Conservation (phyloP, 2,329 filamentous ascomycete species). For the Aspergillus sojae region DNA sequence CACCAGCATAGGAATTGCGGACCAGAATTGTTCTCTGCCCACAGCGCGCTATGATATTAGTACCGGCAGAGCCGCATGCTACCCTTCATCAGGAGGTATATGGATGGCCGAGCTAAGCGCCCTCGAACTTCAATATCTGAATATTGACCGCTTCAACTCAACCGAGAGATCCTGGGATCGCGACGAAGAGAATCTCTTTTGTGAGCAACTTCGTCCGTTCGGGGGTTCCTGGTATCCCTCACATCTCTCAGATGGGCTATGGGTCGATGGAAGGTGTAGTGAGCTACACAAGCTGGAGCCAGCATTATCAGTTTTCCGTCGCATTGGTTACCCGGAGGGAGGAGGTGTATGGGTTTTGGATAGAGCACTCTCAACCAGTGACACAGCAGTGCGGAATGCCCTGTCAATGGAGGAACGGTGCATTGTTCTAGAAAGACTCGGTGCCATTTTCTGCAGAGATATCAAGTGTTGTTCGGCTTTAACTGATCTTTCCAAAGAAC, state of each 20-base stretch:
- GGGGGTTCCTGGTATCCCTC: slow-evolving; percentile 6
- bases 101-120: slow-evolving; percentile 7
- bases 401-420: slow-evolving; percentile 10
- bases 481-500: slow-evolving; percentile 1
- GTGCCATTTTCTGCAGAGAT: slow-evolving; percentile 4
- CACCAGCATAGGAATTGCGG: neutral
- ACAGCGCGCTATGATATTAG: slow-evolving; percentile 6
- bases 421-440: neutral
- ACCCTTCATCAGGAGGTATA: slow-evolving; percentile 4
- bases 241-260: neutral
- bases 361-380: neutral
- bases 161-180: slow-evolving; percentile 2
- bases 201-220: slow-evolving; percentile 2
- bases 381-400: slow-evolving; percentile 4
- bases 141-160: slow-evolving; percentile 5
- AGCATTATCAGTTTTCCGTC: slow-evolving; percentile 1
- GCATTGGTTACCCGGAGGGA: neutral
- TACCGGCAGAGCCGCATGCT: slow-evolving; percentile 8
- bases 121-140: slow-evolving; percentile 6
- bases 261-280: neutral
- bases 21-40: slow-evolving; percentile 8
- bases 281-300: slow-evolving; percentile 1
- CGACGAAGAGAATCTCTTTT: slow-evolving; percentile 8
- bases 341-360: slow-evolving; percentile 8
- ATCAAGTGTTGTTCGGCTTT: slow-evolving; percentile 1